Conservation (phyloP, 2,329 filamentous ascomycete genomes). For the Colletotrichum lindemuthianum region DNA sequence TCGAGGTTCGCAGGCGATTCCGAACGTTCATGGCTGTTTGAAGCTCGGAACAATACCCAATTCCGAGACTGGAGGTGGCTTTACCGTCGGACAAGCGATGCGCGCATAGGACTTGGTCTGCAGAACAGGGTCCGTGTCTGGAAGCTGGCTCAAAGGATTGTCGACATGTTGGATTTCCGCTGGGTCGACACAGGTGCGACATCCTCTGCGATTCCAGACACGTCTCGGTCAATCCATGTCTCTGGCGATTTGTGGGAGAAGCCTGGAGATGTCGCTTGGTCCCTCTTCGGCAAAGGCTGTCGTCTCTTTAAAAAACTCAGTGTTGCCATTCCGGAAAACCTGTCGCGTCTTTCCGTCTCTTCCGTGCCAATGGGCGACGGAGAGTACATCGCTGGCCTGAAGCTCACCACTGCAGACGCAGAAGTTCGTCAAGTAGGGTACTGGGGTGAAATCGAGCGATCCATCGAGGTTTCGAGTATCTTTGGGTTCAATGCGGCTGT, state of each 20-base stretch:
- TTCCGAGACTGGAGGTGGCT: background rate
- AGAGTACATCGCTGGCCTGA: background rate
- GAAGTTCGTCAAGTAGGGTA: background rate
- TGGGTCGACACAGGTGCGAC: background rate
- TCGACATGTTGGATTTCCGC: background rate
- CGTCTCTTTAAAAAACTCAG: background rate
- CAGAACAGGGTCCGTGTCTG: background rate
- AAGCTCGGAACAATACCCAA: conserved; percentile 5
- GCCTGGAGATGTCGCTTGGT: background rate
- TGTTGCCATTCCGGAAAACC: background rate
- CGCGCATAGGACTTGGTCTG: background rate
- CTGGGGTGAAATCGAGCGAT: background rate
- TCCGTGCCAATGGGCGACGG: background rate
- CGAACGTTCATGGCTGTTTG: conserved; percentile 29
- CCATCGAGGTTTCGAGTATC: background rate
- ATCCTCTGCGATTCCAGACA: background rate
- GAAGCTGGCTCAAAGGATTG: background rate
- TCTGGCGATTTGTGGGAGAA: background rate
- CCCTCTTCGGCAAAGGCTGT: background rate
- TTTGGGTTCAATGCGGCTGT: background rate
- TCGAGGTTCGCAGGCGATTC: conserved; percentile 19
- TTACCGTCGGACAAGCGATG: background rate
- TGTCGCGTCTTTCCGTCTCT: background rate
- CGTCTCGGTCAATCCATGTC: background rate
- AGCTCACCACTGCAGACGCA: background rate